Base-by-base conservation (phyloP, 805 yeast species). In the Lipomyces sp. region DNA sequence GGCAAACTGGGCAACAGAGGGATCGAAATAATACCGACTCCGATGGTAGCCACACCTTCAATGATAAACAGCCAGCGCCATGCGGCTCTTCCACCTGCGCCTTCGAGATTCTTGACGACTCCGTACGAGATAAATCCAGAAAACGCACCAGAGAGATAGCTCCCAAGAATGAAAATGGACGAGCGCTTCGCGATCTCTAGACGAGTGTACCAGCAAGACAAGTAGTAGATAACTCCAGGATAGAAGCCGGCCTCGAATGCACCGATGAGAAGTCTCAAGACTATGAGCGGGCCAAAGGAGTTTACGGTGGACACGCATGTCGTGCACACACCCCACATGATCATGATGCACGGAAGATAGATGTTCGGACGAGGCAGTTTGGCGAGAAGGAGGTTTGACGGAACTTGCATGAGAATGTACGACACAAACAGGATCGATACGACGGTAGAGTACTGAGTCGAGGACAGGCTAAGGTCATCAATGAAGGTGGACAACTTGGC, bases 31-130 rank as follows among this genome's bases (percentile, higher is more conserved):
- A 77, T 68, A 39, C 76, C 73, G 43, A 71, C 58, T 42, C 68
- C 67, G 38, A 76, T 73, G 11, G 83, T 79, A 48, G 76, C 70
- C 1, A 71, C 69, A 39, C 84, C 84, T 62, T 78, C 82, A 40
- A 79, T 74, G 43, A 77, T 68, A 57, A 79, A 79, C 34, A 79
- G 71, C 75, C 78, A 79, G 61, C 79, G 68, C 83, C 83, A 79
- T 8, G 75, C 69, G 45, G 72, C 63, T 24, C 72, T 56, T 13
- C 78, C 77, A 18, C 66, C 63, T 23, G 43, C 50, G 10, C 74
- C 72, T 45, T 73, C 74, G 66, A 72, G 63, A 42, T 68, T 66
- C 29, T 74, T 64, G 35, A 77, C 64, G 42, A 78, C 77, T 34
- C 79, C 82, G 24, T 77, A 76, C 13, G 79, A 79, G 48, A 78